Evolutionary conservation across 495 filamentous ascomycete genomes (phyloP).

Genomic region (Aspergillus funiculosus): DNA sequence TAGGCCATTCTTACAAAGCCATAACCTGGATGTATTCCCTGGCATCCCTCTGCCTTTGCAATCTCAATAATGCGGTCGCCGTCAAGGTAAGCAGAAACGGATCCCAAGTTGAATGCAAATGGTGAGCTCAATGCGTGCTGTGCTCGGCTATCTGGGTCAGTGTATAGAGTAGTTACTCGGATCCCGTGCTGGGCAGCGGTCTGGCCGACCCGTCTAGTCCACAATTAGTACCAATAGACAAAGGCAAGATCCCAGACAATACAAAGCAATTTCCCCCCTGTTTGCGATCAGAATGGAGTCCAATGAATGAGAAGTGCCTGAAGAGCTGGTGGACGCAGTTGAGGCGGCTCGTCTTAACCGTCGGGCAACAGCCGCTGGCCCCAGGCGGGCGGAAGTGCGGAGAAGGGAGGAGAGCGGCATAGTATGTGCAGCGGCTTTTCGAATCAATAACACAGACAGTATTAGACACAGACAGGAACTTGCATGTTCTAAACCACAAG

Average conservation of each 20-base stretch:
- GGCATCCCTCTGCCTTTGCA: constrained; percentile 77
- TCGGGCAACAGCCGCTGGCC: constrained; percentile 29
- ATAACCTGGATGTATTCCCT: constrained; percentile 93
- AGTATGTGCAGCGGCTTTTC: constrained; percentile 15
- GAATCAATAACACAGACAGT: constrained; percentile 12
- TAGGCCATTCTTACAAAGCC: constrained; percentile 62
- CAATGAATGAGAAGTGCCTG: constrained; percentile 45
- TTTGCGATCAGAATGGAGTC: constrained; percentile 93
- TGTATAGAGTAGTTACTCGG: constrained; percentile 90
- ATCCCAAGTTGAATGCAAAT: constrained; percentile 74
- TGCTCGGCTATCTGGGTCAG: constrained; percentile 77
- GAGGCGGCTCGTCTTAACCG: constrained; percentile 34
- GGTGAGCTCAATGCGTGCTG: constrained; percentile 87
- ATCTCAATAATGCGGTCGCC: constrained; percentile 84
- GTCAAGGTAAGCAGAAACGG: constrained; percentile 80
- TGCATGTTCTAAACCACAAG: constrained; percentile 24
- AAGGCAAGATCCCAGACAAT: constrained; percentile 17
- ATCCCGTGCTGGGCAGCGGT: constrained; percentile 87
- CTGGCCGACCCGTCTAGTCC: constrained; percentile 64
- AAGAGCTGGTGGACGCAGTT: constrained; percentile 23
- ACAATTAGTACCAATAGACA: constrained; percentile 10
- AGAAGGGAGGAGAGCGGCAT: constrained; percentile 45
- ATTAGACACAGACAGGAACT: constrained; percentile 5
- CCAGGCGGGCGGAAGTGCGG: constrained; percentile 41
- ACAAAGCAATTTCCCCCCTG: constrained; percentile 92